Evolutionary conservation across 108 stramenopile species (phyloP), one percentile per base, ranked within the genome.

Genomic region (Fragilariopsis cylindrus): DNA sequence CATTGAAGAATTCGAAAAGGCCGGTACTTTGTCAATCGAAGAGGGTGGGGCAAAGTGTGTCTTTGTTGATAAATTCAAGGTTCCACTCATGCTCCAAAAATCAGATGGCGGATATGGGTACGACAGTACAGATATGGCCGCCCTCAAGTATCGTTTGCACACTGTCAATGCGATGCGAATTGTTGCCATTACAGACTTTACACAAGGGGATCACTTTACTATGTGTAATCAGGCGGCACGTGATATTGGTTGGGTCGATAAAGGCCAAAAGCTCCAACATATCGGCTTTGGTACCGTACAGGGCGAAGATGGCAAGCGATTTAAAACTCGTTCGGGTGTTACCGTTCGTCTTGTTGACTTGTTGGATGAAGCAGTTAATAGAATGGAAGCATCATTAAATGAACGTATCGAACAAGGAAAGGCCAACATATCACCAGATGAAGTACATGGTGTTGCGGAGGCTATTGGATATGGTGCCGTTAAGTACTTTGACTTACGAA

Each of bases 111-210:
- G 99, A 48, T 99, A 87, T 75, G 98, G 99, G 19, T 99, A 99
- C 82, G 99, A 99, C 84, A 93, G 93, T 44, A 99, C 99, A 49
- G 99, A 99, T 84, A 96, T 98, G 94, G 96, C 99, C 3, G 99
- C 99, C 43, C 81, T 99, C 66, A 94, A 94, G 76, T 96, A 99
- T 78, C 94, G 99, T 48, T 57, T 98, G 53, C 44, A 79, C 13
- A 83, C 85, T 15, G 67, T 99, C 50, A 82, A 82, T 54, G 92
- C 94, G 15, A 76, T 91, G 43, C 92, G 98, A 48, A 79, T 98
- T 72, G 92, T 99, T 65, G 96, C 92, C 83, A 93, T 99, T 82
- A 99, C 98, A 6, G 99, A 99, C 75, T 95, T 92, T 60, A 95
- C 96, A 5, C 99, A 99, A 81, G 92, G 87, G 12, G 93, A 94